A percentile compares a stretch with the other conserved stretches of the same genome.
These are phyloP conservation scores for Nidula microcarpa DNA, from an alignment of 768 basidiomycete genomes.

Conservation along the genomic window DNA sequence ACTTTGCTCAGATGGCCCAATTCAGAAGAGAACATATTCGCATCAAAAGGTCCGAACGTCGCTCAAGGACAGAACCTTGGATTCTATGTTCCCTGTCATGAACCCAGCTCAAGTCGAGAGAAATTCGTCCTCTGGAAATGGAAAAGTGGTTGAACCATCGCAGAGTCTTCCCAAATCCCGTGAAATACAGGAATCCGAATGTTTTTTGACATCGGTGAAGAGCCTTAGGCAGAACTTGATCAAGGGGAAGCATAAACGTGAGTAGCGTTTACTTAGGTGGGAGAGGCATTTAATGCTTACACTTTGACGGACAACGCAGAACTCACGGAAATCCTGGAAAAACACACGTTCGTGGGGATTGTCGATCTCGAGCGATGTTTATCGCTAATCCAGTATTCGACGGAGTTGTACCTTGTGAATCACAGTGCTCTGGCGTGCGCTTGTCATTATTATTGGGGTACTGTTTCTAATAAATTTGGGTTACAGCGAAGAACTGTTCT, in stretches of 20 bases:
- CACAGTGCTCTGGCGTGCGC: slow-evolving; percentile 82
- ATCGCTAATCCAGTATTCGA: slow-evolving; percentile 83
- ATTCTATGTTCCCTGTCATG: slow-evolving; percentile 85
- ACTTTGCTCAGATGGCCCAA: neutral
- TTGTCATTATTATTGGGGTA: neutral
- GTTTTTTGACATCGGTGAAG: slow-evolving; percentile 71
- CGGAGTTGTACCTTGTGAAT: slow-evolving; percentile 87
- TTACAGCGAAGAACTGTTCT: slow-evolving; percentile 87
- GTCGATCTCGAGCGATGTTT: slow-evolving; percentile 73
- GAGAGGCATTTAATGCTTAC: neutral
- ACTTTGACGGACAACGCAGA: slow-evolving; percentile 36
- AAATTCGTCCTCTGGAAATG: neutral
- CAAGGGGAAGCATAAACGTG: slow-evolving; percentile 70
- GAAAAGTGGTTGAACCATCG: slow-evolving; percentile 10
- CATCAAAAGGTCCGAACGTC: slow-evolving; percentile 94
- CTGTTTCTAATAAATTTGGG: neutral
- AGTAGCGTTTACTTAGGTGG: slow-evolving; percentile 15
- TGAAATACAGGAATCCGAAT: slow-evolving; percentile 73
- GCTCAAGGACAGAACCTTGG: slow-evolving; percentile 81
- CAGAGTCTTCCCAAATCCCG: slow-evolving; percentile 26
- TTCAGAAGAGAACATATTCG: slow-evolving; percentile 54
- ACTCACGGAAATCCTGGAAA: slow-evolving; percentile 76
- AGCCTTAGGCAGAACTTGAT: slow-evolving; percentile 56
- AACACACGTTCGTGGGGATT: slow-evolving; percentile 91
- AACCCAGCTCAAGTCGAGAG: slow-evolving; percentile 41